Evolutionary conservation across 176 grass and related monocot species (phyloP).

Genomic region (Phyllostachys edulis): DNA sequence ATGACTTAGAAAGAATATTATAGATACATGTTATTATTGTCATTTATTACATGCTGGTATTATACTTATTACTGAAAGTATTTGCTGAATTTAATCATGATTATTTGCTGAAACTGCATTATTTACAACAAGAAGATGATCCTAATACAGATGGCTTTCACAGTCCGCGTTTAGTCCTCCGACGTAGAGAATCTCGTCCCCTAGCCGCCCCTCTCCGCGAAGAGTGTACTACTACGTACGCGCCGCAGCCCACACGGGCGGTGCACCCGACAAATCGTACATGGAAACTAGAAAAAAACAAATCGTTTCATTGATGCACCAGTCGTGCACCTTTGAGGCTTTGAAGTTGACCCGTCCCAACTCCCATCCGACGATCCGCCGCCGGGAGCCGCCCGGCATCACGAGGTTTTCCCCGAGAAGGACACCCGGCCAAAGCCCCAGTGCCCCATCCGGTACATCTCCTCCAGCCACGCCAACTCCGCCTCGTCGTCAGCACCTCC

Average conservation of each 20-base stretch:
- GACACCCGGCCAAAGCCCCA: conserved; percentile 93
- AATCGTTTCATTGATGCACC: background rate
- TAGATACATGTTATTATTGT: no score
- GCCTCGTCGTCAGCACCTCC: background rate
- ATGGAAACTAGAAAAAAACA: background rate
- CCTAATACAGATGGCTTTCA: no score
- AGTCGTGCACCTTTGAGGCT: background rate
- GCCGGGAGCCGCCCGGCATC: background rate
- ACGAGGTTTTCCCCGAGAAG: conserved; percentile 48
- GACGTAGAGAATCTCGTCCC: no score
- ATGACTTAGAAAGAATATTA: no score
- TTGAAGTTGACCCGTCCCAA: background rate
- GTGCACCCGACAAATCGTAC: background rate
- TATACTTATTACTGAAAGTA: no score
- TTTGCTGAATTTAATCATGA: no score
- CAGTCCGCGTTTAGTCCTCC: no score
- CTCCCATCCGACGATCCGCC: background rate
- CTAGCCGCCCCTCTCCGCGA: no score
- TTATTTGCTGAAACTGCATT: no score
- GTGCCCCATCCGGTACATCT: conserved; percentile 64
- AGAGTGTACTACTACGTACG: no score
- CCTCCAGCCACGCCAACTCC: conserved; percentile 54
- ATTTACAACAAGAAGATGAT: no score
- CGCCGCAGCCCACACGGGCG: background rate
- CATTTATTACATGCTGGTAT: no score